Evolutionary conservation across 257 asterid species (phyloP).

Genomic region (Solanum neorickii): DNA sequence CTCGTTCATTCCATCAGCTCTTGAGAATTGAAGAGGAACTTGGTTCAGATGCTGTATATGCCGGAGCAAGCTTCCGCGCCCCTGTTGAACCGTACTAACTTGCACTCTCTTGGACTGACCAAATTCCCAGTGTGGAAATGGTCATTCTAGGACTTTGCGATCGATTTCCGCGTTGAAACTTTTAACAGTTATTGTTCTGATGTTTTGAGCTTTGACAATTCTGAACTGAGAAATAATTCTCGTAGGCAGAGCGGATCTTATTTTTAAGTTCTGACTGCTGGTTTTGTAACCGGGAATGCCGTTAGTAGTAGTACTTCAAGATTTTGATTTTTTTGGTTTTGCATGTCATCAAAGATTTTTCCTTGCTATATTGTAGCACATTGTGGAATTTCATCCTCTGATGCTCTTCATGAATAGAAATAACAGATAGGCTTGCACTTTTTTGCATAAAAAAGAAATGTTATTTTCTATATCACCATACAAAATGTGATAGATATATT

Average conservation of each 20-base stretch:
- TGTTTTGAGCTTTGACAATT: neutral
- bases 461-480: too few species aligned
- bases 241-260: neutral
- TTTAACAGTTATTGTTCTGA: neutral
- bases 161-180: neutral
- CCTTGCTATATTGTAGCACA: neutral
- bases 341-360: neutral
- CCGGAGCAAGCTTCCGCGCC: constrained; percentile 76
- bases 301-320: neutral
- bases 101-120: neutral
- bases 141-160: neutral
- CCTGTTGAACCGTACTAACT: constrained; percentile 77
- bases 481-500: too few species aligned
- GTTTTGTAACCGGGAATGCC: neutral
- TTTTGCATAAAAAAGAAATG: too few species aligned
- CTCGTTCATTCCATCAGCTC: constrained; percentile 27
- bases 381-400: neutral
- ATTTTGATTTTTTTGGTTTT: neutral
- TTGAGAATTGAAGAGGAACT: constrained; percentile 96
- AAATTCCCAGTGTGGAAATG: neutral
- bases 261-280: neutral
- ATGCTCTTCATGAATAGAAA: too few species aligned
- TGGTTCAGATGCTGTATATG: constrained; percentile 86
- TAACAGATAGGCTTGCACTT: too few species aligned
- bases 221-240: neutral